These are phyloP conservation scores for Vitis cinerea DNA, from an alignment of 164 flowering plant species.

Conservation along the genomic window DNA sequence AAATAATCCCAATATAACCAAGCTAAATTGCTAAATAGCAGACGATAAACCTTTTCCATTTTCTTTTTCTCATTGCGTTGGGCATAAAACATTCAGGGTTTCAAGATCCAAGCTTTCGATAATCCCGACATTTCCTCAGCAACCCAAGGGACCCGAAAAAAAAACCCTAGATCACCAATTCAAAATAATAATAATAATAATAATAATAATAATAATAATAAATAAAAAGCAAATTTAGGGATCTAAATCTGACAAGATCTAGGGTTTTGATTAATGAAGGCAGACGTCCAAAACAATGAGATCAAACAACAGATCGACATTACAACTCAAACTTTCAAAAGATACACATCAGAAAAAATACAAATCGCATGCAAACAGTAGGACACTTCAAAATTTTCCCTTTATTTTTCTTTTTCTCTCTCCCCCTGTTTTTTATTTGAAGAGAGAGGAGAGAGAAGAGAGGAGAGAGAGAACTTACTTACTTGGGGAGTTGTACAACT, in stretches of 20 bases:
- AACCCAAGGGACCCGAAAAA: conserved; percentile 2
- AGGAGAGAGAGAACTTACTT: conserved; percentile 59
- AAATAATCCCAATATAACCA: background rate
- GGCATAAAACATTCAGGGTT: no score
- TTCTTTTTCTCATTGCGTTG: no score
- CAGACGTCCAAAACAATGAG: no score
- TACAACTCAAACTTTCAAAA: no score
- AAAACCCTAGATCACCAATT: background rate
- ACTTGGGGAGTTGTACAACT: conserved; percentile 32
- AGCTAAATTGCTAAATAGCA: background rate
- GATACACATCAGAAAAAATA: no score
- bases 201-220: background rate
- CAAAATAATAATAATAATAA: background rate
- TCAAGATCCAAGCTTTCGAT: background rate
- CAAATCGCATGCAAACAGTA: no score
- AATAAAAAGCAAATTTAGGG: background rate
- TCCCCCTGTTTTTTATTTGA: background rate
- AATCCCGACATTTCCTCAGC: conserved; percentile 8
- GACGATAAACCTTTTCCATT: no score
- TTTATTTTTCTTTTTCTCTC: no score
- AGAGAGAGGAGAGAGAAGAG: conserved; percentile 20
- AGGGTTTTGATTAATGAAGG: no score
- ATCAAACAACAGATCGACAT: no score
- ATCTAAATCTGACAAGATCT: background rate
- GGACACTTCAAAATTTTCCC: no score